phyloP scores from a whole-genome alignment of 1,284 basidiomycete species.

The Meira miltonrushii region DNA sequence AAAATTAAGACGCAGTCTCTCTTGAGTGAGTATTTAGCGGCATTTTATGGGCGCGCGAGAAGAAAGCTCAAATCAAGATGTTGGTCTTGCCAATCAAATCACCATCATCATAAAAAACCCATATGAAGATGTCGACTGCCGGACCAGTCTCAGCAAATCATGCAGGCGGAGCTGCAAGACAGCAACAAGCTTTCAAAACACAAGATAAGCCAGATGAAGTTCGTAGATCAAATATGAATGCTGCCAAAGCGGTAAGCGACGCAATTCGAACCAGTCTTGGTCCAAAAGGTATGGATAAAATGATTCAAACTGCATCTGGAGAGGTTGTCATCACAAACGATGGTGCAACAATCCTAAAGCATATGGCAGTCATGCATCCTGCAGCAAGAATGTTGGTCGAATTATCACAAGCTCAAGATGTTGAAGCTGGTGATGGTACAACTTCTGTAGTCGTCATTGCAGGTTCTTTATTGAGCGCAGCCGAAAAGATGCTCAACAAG shows the following conservation, averaged over 20 bases:
- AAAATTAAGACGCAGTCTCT: too few relatives aligned
- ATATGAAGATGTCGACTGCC: slow-evolving; percentile 22
- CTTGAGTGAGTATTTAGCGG: too few relatives aligned
- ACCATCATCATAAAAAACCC: too few relatives aligned
- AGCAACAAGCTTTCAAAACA: slow-evolving; percentile 48
- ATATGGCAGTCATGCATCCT: slow-evolving; percentile 94
- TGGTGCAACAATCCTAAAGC: slow-evolving; percentile 95
- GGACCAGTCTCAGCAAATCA: slow-evolving; percentile 22
- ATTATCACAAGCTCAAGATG: slow-evolving; percentile 93
- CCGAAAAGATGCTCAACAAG: slow-evolving; percentile 94
- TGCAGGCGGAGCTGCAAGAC: slow-evolving; percentile 9
- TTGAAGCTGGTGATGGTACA: slow-evolving; percentile 99
- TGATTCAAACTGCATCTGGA: slow-evolving; percentile 96
- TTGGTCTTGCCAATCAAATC: too few relatives aligned
- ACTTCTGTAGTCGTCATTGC: slow-evolving; percentile 96
- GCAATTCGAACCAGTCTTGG: slow-evolving; percentile 94
- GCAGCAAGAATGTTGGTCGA: slow-evolving; percentile 96
- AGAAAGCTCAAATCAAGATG: too few relatives aligned
- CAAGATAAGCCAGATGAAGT: slow-evolving; percentile 53
- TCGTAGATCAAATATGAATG: slow-evolving; percentile 44
- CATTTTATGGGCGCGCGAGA: too few relatives aligned
- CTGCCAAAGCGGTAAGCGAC: slow-evolving; percentile 80
- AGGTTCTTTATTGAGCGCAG: slow-evolving; percentile 83
- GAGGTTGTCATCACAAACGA: slow-evolving; percentile 99
- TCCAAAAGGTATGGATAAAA: slow-evolving; percentile 99